A percentile compares a stretch with the other conserved stretches of the same genome.
These are phyloP conservation scores for Pythium sp. DNA, from an alignment of 352 stramenopile genomes.

Conservation along the genomic window DNA sequence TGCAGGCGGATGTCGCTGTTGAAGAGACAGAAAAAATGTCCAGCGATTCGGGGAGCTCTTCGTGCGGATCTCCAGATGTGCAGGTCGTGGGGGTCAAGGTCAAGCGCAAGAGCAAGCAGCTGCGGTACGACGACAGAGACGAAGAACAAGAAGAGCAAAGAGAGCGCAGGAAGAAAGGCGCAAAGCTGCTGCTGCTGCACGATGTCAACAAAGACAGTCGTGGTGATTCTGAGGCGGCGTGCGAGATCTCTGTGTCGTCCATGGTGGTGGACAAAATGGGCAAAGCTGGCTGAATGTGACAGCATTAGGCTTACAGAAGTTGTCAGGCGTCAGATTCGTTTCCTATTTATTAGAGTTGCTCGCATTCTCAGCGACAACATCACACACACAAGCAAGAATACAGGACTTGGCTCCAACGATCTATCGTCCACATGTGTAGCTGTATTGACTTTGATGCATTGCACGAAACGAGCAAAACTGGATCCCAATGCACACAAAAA, in stretches of 20 bases:
- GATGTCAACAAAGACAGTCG: background rate
- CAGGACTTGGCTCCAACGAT: background rate
- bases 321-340: background rate
- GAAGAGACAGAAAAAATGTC: background rate
- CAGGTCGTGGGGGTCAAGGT: constrained; percentile 8
- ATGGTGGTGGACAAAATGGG: constrained; percentile 1
- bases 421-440: background rate
- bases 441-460: background rate
- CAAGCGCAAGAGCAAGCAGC: constrained; percentile 10
- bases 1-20: background rate
- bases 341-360: background rate
- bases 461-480: background rate
- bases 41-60: constrained; percentile 10
- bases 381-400: background rate
- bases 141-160: background rate
- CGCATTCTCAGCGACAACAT: background rate
- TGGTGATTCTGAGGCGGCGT: background rate
- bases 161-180: background rate
- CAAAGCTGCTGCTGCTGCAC: background rate
- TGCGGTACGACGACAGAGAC: background rate
- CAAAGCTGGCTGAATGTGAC: background rate
- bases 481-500: background rate
- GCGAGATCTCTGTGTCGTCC: background rate
- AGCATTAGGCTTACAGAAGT: background rate
- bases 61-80: constrained; percentile 9